Conservation (phyloP, 257 asterid species). For the Thymus quinquecostatus region DNA sequence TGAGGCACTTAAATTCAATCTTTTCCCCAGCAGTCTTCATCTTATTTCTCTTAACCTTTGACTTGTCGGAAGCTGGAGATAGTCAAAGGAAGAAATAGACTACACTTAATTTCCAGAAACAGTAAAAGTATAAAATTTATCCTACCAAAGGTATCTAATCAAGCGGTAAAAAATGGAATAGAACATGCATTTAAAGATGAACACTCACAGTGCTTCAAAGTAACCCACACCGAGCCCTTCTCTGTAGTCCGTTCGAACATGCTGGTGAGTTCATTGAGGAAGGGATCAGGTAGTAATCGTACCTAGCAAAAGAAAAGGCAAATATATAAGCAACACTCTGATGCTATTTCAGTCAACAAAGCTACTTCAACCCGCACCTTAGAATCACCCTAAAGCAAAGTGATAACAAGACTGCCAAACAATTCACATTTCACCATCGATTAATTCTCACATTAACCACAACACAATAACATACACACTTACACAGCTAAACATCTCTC, state of each 20-base stretch:
- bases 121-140: constrained; percentile 2
- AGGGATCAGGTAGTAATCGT: constrained; percentile 79
- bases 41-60: constrained; percentile 69
- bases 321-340: constrained; percentile 13
- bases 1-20: constrained; percentile 69
- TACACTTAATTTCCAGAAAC: constrained; percentile 19
- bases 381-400: neutral
- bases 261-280: constrained; percentile 73
- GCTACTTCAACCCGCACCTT: neutral
- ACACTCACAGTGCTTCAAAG: constrained; percentile 72
- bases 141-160: neutral
- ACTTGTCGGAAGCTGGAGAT: constrained; percentile 73
- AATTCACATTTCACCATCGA: neutral
- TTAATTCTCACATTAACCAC: neutral
- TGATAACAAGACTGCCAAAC: neutral
- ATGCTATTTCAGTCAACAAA: neutral
- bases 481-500: neutral
- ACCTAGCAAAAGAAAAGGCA: constrained; percentile 46
- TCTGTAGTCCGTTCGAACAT: constrained; percentile 83
- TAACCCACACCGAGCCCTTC: constrained; percentile 92
- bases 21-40: constrained; percentile 69
- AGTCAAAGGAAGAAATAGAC: constrained; percentile 17
- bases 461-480: neutral
- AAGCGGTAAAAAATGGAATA: constrained; percentile 21
- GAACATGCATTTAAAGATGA: neutral